Conservation (phyloP, 306 rosid genomes). For the Dalbergia cochinchinensis region DNA sequence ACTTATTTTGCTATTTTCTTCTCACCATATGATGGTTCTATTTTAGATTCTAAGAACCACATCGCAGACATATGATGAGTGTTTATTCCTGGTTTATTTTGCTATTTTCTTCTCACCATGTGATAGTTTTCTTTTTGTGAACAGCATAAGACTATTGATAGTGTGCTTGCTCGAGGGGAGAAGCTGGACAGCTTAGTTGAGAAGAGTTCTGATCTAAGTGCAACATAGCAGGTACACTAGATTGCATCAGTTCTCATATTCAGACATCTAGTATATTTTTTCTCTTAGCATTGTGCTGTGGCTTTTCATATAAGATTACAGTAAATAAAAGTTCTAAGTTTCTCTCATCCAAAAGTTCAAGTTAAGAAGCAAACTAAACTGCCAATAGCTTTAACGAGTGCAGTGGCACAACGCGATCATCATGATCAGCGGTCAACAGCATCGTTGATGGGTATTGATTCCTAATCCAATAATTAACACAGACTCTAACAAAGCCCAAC, state of each 20-base stretch:
- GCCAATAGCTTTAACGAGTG: too few relatives aligned
- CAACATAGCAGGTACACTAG: slow-evolving; percentile 84
- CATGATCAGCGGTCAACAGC: too few relatives aligned
- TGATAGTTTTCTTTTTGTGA: slow-evolving; percentile 35
- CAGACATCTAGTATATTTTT: background rate
- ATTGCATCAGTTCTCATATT: background rate
- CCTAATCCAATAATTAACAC: too few relatives aligned
- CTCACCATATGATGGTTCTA: too few relatives aligned
- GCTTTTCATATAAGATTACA: too few relatives aligned
- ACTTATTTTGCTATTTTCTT: background rate
- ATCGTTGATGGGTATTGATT: too few relatives aligned
- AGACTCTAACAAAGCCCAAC: background rate
- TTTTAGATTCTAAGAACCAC: slow-evolving; percentile 22
- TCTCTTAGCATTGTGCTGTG: too few relatives aligned
- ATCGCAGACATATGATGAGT: background rate
- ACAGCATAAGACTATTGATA: slow-evolving; percentile 98
- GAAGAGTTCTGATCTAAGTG: slow-evolving; percentile 99
- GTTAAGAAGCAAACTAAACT: too few relatives aligned
- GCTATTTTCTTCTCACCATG: slow-evolving; percentile 15
- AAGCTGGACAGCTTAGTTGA: slow-evolving; percentile 96
- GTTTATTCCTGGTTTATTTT: slow-evolving; percentile 13
- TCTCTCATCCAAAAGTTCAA: too few relatives aligned
- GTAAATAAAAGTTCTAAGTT: too few relatives aligned
- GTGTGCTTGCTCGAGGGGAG: slow-evolving; percentile 99
- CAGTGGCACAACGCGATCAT: too few relatives aligned